Percentiles rank a stretch among this genome's conserved stretches.
Conservation (phyloP, 1,284 basidiomycete species). For the Microbotryum scabiosae region DNA sequence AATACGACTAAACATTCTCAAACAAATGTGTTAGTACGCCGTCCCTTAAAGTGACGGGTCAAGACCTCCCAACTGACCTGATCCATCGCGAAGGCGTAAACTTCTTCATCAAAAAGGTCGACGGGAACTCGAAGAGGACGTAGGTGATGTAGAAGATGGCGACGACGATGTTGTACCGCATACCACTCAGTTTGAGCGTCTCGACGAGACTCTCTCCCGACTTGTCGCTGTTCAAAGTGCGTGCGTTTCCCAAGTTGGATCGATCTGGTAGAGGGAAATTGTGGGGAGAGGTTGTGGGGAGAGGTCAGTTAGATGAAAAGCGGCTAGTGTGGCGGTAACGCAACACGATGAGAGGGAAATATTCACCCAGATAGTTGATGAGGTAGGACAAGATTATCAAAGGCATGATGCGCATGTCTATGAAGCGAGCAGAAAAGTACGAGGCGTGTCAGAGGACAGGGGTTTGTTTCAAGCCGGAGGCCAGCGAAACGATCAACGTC, state of each 20-base stretch:
- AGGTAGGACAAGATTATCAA: constrained; percentile 14
- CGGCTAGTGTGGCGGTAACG: no score
- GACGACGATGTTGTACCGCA: constrained; percentile 16
- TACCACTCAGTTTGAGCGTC: constrained; percentile 9
- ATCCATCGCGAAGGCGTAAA: constrained; percentile 20
- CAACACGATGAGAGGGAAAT: background rate
- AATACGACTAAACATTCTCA: constrained; percentile 1
- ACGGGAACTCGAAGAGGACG: constrained; percentile 6
- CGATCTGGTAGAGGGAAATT: background rate
- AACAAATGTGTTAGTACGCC: no score
- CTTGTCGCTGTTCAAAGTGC: constrained; percentile 24
- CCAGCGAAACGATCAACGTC: no score
- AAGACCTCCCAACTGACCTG: background rate
- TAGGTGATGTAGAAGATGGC: constrained; percentile 20
- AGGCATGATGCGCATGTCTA: constrained; percentile 20
- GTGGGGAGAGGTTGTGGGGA: background rate
- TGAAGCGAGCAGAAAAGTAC: background rate
- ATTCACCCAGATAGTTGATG: background rate
- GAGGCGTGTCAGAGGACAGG: background rate
- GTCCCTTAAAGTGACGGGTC: no score
- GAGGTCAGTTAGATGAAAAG: background rate
- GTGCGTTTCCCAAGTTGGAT: constrained; percentile 18
- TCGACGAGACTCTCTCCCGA: constrained; percentile 15
- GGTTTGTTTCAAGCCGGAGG: no score
- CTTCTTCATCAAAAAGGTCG: constrained; percentile 13